Conservation (phyloP, 169 alveolate species). For the Eimeria zaria region DNA sequence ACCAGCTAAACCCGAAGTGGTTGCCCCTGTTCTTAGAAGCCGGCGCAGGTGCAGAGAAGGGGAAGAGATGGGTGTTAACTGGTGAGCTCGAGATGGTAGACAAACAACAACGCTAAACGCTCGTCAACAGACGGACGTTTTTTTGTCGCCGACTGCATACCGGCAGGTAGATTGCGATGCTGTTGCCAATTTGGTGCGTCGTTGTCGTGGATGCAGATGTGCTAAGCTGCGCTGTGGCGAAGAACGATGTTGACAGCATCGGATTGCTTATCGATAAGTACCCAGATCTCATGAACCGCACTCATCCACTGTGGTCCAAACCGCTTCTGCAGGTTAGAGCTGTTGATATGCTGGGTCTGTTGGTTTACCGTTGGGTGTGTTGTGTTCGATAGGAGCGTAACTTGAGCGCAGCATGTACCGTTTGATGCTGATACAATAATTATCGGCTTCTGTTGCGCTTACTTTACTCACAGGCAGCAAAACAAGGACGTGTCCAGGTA, state of each 20-base stretch:
- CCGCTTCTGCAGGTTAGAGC: constrained; percentile 92
- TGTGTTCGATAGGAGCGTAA: not conserved
- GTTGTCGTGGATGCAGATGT: constrained; percentile 52
- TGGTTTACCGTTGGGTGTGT: not conserved
- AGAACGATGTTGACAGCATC: constrained; percentile 89
- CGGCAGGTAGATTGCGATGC: not conserved
- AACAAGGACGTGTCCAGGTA: constrained; percentile 81
- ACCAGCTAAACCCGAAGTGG: constrained; percentile 91
- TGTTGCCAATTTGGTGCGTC: not conserved
- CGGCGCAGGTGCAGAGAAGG: constrained; percentile 92
- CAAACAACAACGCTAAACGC: not conserved
- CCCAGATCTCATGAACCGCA: constrained; percentile 91
- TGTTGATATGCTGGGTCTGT: constrained; percentile 44
- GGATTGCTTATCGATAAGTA: constrained; percentile 88
- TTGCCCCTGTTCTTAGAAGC: constrained; percentile 91
- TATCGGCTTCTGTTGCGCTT: not conserved
- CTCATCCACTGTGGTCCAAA: constrained; percentile 93
- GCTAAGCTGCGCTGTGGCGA: constrained; percentile 91
- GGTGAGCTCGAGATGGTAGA: constrained; percentile 83
- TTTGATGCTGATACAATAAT: not conserved
- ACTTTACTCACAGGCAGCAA: constrained; percentile 81
- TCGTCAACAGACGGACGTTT: not conserved
- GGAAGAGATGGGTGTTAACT: constrained; percentile 91
- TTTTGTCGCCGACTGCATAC: not conserved
- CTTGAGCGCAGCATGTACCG: not conserved